Percentiles rank a stretch among this genome's conserved stretches.
phyloP scores from a whole-genome alignment of 306 rosid genomes.

The Prosopis cineraria region DNA sequence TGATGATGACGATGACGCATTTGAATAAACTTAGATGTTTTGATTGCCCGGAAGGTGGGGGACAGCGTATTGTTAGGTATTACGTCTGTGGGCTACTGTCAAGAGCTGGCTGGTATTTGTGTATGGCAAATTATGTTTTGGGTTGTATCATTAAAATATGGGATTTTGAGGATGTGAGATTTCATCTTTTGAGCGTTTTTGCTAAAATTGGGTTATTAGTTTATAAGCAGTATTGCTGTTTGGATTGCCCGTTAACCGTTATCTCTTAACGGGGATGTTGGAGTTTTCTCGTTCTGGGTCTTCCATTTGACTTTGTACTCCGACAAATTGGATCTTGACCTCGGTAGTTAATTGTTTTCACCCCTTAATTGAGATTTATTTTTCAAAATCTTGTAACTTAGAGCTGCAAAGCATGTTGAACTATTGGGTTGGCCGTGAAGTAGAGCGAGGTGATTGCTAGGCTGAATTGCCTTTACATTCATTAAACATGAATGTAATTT shows the following conservation, averaged over 20 bases:
- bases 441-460: no score
- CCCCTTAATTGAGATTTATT: not conserved
- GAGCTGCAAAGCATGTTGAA: not conserved
- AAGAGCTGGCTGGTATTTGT: slow-evolving; percentile 22
- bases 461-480: no score
- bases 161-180: slow-evolving; percentile 31
- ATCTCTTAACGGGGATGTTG: not conserved
- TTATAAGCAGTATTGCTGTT: not conserved
- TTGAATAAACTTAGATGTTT: slow-evolving; percentile 47
- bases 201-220: not conserved
- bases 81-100: not conserved
- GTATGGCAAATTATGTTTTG: slow-evolving; percentile 29
- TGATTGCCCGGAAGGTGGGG: not conserved
- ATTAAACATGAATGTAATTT: no score
- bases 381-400: not conserved
- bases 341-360: not conserved
- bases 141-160: slow-evolving; percentile 31
- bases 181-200: slow-evolving; percentile 21
- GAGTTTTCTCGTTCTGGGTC: not conserved
- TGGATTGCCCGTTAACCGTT: not conserved
- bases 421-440: no score
- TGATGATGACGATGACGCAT: slow-evolving; percentile 74
- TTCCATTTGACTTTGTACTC: not conserved
- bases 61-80: not conserved
- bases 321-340: not conserved